Evolutionary conservation across 495 filamentous ascomycete genomes (phyloP).

Genomic region (Podospora pseudocomata): DNA sequence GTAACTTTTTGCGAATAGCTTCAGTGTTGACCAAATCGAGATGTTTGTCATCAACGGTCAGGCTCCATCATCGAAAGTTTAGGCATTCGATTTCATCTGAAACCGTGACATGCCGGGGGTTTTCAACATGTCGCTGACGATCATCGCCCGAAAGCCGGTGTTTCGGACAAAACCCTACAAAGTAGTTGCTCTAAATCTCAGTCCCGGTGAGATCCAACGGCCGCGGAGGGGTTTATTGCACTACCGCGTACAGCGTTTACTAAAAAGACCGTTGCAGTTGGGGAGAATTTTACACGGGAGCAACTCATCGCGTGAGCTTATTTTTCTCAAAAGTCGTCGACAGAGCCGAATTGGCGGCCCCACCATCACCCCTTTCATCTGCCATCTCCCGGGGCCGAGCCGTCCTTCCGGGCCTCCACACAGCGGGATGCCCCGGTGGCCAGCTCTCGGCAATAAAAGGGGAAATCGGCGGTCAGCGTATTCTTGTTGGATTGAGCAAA

Average conservation of each 20-base stretch:
- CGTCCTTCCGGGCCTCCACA: slow-evolving; percentile 12
- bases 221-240: not conserved
- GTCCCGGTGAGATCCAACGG: not conserved
- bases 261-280: not conserved
- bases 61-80: not conserved
- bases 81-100: not conserved
- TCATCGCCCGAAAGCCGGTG: not conserved
- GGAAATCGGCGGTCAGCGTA: slow-evolving; percentile 4
- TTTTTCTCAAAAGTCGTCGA: not conserved
- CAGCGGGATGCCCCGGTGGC: not conserved
- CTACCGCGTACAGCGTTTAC: not conserved
- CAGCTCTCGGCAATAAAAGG: not conserved
- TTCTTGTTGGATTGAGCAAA: not conserved
- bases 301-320: slow-evolving; percentile 2
- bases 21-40: not conserved
- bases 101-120: not conserved
- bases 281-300: not conserved
- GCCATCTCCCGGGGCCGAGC: slow-evolving; percentile 16
- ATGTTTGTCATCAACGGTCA: not conserved
- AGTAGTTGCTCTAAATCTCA: not conserved
- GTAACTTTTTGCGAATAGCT: not conserved
- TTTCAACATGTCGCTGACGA: not conserved
- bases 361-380: not conserved
- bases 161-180: not conserved
- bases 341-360: slow-evolving; percentile 5